phyloP scores from a whole-genome alignment of 306 rosid genomes.

The Vigna angularis region DNA sequence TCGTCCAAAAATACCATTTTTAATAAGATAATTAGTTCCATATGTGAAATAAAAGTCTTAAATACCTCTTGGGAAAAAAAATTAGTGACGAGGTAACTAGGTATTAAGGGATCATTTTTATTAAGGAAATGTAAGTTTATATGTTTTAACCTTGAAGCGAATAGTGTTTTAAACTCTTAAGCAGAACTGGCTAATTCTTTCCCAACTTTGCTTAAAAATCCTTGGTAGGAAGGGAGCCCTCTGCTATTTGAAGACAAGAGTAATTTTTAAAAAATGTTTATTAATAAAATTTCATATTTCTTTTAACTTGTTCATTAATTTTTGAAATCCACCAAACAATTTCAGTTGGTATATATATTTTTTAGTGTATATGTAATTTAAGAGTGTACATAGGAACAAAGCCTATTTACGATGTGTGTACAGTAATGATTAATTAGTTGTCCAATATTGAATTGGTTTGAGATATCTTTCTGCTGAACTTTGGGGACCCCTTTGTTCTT shows the following conservation, averaged over 20 bases:
- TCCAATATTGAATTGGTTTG: background rate
- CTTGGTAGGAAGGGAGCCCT: background rate
- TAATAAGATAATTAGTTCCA: too few relatives aligned
- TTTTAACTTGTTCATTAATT: background rate
- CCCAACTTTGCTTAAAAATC: background rate
- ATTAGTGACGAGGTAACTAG: too few relatives aligned
- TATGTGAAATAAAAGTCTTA: too few relatives aligned
- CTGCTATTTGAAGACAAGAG: slow-evolving; percentile 9
- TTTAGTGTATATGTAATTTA: too few relatives aligned
- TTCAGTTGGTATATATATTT: too few relatives aligned
- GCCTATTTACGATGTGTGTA: background rate
- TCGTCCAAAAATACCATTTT: background rate
- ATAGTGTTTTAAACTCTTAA: background rate
- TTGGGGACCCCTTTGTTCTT: background rate
- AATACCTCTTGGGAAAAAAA: too few relatives aligned
- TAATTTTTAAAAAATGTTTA: background rate
- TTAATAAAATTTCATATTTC: too few relatives aligned
- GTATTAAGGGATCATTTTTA: background rate
- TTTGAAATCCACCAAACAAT: too few relatives aligned
- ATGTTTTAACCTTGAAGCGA: too few relatives aligned
- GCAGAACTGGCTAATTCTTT: background rate
- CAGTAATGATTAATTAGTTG: background rate
- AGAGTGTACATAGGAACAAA: background rate
- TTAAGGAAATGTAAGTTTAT: background rate
- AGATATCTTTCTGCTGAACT: background rate